These are phyloP conservation scores for Sistotremastrum suecicum DNA, from an alignment of 768 basidiomycete genomes.

Conservation along the genomic window DNA sequence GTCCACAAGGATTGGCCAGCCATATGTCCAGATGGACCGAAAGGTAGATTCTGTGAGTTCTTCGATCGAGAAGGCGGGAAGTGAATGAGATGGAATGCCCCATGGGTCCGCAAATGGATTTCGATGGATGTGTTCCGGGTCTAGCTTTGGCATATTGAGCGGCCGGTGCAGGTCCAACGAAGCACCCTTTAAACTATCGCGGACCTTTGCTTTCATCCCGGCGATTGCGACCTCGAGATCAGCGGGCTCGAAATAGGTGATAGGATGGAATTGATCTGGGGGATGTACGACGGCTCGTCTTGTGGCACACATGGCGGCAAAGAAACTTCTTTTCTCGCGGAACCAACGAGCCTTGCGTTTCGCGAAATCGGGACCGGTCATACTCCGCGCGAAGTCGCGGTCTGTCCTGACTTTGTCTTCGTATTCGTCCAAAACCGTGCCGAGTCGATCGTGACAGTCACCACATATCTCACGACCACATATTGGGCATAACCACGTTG, in stretches of 20 bases:
- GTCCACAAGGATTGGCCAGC: conserved; percentile 69
- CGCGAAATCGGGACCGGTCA: conserved; percentile 32
- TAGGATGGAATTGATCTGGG: conserved; percentile 56
- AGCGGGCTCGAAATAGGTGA: conserved; percentile 55
- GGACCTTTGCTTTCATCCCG: conserved; percentile 47
- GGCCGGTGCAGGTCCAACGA: conserved; percentile 5
- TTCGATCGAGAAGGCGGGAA: conserved; percentile 29
- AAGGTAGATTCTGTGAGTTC: conserved; percentile 49
- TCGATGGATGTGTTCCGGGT: background rate
- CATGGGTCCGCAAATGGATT: conserved; percentile 2
- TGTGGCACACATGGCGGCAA: conserved; percentile 60
- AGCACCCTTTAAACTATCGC: conserved; percentile 12
- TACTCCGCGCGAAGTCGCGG: conserved; percentile 20
- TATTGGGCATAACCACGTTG: conserved; percentile 79
- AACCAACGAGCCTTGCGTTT: conserved; percentile 33
- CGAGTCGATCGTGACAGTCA: conserved; percentile 64
- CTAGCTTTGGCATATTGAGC: background rate
- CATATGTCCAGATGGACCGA: conserved; percentile 53
- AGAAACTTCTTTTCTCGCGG: conserved; percentile 47
- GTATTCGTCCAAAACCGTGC: conserved; percentile 22
- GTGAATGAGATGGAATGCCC: conserved; percentile 32
- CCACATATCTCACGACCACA: conserved; percentile 87
- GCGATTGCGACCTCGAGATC: conserved; percentile 53
- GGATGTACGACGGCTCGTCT: conserved; percentile 40
- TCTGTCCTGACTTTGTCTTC: too few species aligned